A percentile compares a stretch with the other conserved stretches of the same genome.
Conservation (phyloP, 805 yeast species). For the Saccharomycopsis sp. region DNA sequence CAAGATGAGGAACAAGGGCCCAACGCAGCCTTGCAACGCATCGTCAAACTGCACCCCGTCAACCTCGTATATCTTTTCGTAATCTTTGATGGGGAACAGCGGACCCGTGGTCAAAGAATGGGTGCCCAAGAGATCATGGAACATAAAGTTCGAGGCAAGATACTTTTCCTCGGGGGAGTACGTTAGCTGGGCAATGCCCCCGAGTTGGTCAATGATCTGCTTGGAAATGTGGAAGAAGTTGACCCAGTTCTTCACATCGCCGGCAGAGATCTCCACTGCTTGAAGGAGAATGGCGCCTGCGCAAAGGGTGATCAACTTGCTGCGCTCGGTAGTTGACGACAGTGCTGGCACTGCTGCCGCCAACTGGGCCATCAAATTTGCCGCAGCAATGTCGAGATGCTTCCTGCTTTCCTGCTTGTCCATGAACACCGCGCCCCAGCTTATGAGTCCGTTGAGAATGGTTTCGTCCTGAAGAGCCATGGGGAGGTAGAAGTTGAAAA, state of each 20-base stretch:
- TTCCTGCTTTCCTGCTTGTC: neutral
- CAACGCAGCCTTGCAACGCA: slow-evolving; percentile 14
- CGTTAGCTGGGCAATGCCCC: slow-evolving; percentile 9
- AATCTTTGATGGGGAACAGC: slow-evolving; percentile 5
- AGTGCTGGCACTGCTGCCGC: neutral
- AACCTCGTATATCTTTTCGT: slow-evolving; percentile 6
- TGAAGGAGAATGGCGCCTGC: slow-evolving; percentile 12
- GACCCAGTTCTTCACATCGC: slow-evolving; percentile 17
- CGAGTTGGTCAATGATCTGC: slow-evolving; percentile 6
- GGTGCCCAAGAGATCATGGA: slow-evolving; percentile 13
- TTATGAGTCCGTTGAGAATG: slow-evolving; percentile 13
- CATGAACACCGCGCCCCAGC: slow-evolving; percentile 16
- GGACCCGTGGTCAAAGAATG: slow-evolving; percentile 10
- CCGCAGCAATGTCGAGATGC: slow-evolving; percentile 1
- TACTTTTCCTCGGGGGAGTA: slow-evolving; percentile 13
- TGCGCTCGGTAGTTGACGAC: neutral
- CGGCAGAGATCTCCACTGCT: slow-evolving; percentile 17
- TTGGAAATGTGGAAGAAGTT: slow-evolving; percentile 4
- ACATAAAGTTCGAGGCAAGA: slow-evolving; percentile 14
- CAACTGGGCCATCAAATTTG: neutral
- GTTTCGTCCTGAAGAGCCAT: slow-evolving; percentile 12
- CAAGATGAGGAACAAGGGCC: slow-evolving; percentile 15
- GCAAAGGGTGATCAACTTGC: slow-evolving; percentile 1
- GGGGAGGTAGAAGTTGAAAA: slow-evolving; percentile 13
- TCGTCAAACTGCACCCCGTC: slow-evolving; percentile 12